Conservation (phyloP, 1,284 basidiomycete species). For the Schizophyllum amplum region DNA sequence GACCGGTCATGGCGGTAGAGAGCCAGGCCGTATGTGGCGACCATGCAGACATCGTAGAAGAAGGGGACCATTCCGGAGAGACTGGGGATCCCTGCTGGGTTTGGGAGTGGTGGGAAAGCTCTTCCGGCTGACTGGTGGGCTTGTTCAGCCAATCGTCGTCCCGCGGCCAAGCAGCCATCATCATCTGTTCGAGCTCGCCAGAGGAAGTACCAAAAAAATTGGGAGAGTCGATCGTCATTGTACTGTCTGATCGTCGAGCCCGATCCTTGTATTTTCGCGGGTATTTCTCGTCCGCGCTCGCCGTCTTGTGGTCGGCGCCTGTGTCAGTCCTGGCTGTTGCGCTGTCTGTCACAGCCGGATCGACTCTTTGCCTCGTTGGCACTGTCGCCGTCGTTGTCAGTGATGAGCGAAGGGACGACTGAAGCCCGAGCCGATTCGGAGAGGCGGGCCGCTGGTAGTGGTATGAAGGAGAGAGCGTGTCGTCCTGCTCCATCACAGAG, state of each 20-base stretch:
- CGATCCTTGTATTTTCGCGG: background rate
- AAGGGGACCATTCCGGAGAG: background rate
- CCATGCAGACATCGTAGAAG: background rate
- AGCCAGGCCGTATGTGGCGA: background rate
- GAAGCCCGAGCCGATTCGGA: background rate
- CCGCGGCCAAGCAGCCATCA: background rate
- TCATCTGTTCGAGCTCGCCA: background rate
- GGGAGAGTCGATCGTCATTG: background rate
- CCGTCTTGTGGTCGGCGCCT: background rate
- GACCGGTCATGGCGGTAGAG: constrained; percentile 1
- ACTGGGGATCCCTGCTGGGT: background rate
- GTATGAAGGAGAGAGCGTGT: background rate
- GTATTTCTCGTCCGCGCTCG: too few species aligned
- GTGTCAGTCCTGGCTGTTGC: background rate
- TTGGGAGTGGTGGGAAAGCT: background rate
- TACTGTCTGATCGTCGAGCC: background rate
- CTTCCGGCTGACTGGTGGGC: background rate
- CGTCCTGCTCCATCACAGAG: background rate
- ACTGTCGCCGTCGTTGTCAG: background rate
- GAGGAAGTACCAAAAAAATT: background rate
- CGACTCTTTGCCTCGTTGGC: background rate
- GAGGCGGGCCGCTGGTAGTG: background rate
- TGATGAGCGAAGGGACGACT: background rate
- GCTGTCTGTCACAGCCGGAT: background rate
- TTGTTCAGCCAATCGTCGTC: background rate